A percentile compares a stretch with the other conserved stretches of the same genome.
Evolutionary conservation across 768 basidiomycete species (phyloP).

Genomic region (Mycena amicta): DNA sequence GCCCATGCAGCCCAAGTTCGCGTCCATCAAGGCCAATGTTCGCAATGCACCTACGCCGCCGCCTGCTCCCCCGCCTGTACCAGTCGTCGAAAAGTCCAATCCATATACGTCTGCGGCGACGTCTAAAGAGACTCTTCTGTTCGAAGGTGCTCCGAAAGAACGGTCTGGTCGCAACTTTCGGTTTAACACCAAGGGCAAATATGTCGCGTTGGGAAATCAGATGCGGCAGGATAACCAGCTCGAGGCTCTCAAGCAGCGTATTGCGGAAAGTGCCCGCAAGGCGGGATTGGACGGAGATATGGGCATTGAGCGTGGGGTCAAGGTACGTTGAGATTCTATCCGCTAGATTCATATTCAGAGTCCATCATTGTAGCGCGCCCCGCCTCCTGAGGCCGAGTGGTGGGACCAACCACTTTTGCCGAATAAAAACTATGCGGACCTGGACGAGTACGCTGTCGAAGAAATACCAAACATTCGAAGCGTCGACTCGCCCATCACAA

Average conservation of each 20-base stretch:
- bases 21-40: conserved; percentile 88
- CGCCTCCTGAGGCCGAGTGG: conserved; percentile 94
- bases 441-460: conserved; percentile 55
- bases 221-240: conserved; percentile 76
- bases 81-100: conserved; percentile 50
- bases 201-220: conserved; percentile 72
- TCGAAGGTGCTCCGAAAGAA: conserved; percentile 76
- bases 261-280: conserved; percentile 90
- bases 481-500: conserved; percentile 74
- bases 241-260: conserved; percentile 89
- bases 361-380: conserved; percentile 55
- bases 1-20: conserved; percentile 99
- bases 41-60: conserved; percentile 70
- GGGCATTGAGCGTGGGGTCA: conserved; percentile 86
- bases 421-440: conserved; percentile 76
- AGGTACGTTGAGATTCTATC: conserved; percentile 64
- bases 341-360: no score
- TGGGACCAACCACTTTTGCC: conserved; percentile 92
- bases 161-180: conserved; percentile 70
- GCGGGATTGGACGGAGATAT: conserved; percentile 95
- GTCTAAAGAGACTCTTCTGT: conserved; percentile 57
- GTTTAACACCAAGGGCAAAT: conserved; percentile 94
- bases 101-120: conserved; percentile 70
- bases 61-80: conserved; percentile 41
- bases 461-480: conserved; percentile 62